These are phyloP conservation scores for Solanum neorickii DNA, from an alignment of 257 asterid genomes.

Conservation along the genomic window DNA sequence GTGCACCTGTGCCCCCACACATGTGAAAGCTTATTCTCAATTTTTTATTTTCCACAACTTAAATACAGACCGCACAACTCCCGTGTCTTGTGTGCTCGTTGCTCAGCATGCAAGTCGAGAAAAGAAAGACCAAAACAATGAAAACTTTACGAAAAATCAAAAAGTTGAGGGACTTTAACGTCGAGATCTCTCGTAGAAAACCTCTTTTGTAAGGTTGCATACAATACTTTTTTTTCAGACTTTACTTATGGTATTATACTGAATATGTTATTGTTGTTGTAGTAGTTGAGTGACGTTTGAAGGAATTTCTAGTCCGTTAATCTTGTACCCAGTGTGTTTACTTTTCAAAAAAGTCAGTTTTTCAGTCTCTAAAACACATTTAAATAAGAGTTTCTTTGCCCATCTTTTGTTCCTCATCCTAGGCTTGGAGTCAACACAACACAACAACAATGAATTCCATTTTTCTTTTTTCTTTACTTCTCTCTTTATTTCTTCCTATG, in stretches of 20 bases:
- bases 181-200: not conserved
- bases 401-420: not conserved
- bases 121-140: too few relatives aligned
- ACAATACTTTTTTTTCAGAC: too few relatives aligned
- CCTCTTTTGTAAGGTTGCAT: not conserved
- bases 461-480: conserved; percentile 2
- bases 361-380: not conserved
- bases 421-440: not conserved
- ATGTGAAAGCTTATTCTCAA: not conserved
- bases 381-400: not conserved
- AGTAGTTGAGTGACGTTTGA: not conserved
- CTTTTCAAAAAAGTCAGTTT: not conserved
- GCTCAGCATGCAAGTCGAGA: not conserved
- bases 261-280: too few relatives aligned
- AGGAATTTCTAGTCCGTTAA: not conserved
- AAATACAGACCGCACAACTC: not conserved
- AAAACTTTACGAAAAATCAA: too few relatives aligned
- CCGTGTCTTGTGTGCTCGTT: not conserved
- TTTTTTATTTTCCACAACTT: not conserved
- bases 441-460: conserved; percentile 7
- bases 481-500: conserved; percentile 4
- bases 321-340: not conserved
- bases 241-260: too few relatives aligned
- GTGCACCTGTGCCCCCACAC: not conserved
- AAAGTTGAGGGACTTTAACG: not conserved